Evolutionary conservation across 2,329 filamentous ascomycete genomes (phyloP).

Genomic region (Atkinsonella texensis): DNA sequence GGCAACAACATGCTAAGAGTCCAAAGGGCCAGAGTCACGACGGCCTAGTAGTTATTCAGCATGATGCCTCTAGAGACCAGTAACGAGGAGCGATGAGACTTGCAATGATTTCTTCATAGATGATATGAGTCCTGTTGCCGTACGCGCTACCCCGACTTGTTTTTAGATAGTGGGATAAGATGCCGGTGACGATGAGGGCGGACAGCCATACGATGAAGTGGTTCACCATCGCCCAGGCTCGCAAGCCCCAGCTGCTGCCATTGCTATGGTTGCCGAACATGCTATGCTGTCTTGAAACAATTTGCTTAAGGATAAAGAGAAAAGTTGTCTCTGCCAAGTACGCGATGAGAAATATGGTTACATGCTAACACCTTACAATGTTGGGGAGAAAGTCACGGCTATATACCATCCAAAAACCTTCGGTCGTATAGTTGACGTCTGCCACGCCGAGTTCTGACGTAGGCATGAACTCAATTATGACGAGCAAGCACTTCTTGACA

Average conservation of each 20-base stretch:
- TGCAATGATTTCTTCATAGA: conserved; percentile 15
- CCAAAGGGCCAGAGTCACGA: conserved; percentile 12
- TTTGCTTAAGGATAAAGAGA: too few species aligned
- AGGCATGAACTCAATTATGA: neutral
- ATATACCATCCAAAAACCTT: neutral
- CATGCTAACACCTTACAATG: neutral
- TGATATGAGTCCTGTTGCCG: conserved; percentile 6
- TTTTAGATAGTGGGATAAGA: conserved; percentile 13
- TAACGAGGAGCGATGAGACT: neutral
- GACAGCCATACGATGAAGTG: conserved; percentile 14
- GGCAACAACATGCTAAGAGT: conserved; percentile 11
- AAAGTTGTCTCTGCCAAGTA: too few species aligned
- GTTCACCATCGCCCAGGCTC: conserved; percentile 8
- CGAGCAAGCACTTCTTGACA: neutral
- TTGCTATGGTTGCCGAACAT: too few species aligned
- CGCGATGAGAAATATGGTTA: too few species aligned
- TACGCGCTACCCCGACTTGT: conserved; percentile 6
- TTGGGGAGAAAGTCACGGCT: neutral
- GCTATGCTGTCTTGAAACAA: neutral
- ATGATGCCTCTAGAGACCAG: neutral
- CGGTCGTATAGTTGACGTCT: neutral
- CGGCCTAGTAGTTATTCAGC: conserved; percentile 8
- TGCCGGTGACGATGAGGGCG: conserved; percentile 13
- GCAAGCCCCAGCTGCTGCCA: neutral
- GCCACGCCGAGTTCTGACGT: neutral